Conservation (phyloP, 495 filamentous ascomycete species). For the Amniculicola lignicola region DNA sequence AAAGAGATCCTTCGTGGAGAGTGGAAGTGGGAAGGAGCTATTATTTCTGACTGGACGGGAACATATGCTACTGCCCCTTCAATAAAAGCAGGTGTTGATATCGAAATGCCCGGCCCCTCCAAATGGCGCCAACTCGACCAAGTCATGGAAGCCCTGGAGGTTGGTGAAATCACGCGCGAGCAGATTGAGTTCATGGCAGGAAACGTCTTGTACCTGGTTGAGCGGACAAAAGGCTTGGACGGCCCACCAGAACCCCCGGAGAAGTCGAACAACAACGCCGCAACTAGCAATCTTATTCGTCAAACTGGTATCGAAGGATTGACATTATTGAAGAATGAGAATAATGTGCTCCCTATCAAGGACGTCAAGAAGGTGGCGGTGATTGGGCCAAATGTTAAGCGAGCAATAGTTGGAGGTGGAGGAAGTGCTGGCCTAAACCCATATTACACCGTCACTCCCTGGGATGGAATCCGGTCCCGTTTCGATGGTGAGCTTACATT, state of each 20-base stretch:
- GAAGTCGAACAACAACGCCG: conserved; percentile 25
- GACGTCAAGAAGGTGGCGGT: conserved; percentile 58
- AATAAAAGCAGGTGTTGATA: conserved; percentile 31
- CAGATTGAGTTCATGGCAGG: conserved; percentile 39
- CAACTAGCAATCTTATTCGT: conserved; percentile 30
- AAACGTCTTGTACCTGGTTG: conserved; percentile 34
- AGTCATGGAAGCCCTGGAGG: conserved; percentile 27
- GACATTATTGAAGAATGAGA: conserved; percentile 41
- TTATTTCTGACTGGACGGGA: conserved; percentile 39
- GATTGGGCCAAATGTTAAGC: conserved; percentile 77
- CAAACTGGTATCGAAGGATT: conserved; percentile 36
- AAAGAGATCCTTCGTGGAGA: conserved; percentile 64
- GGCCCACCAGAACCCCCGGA: conserved; percentile 27
- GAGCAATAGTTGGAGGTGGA: conserved; percentile 74
- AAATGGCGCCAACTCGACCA: conserved; percentile 29
- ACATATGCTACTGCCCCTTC: conserved; percentile 31
- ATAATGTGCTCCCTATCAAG: conserved; percentile 33
- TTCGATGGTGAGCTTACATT: conserved; percentile 48
- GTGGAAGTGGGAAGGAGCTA: conserved; percentile 61
- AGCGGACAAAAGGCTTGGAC: conserved; percentile 34
- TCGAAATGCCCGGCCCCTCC: conserved; percentile 35
- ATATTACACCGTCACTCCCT: conserved; percentile 72
- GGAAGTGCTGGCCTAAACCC: conserved; percentile 76
- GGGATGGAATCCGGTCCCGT: conserved; percentile 59
- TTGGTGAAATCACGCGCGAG: conserved; percentile 28